A percentile compares a stretch with the other conserved stretches of the same genome.
Conservation (phyloP, 306 rosid genomes). For the Acacia melanoxylon region DNA sequence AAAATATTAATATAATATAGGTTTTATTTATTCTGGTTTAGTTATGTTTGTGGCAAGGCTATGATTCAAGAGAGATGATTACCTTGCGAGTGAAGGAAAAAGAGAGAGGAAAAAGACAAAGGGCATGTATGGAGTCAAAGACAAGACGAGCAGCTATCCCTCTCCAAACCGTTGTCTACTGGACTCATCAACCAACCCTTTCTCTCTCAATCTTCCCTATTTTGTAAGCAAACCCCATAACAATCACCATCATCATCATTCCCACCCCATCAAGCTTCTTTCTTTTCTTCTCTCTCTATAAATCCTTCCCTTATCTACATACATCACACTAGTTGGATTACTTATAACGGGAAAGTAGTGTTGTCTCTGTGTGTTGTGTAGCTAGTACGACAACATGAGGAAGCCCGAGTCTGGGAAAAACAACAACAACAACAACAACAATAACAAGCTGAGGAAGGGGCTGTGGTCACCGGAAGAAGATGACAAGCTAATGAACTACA, state of each 20-base stretch:
- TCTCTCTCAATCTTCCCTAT: constrained; percentile 56
- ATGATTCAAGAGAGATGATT: constrained; percentile 41
- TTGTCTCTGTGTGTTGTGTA: not conserved
- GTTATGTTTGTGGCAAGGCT: not conserved
- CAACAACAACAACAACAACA: constrained; percentile 18
- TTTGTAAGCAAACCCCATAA: constrained; percentile 93
- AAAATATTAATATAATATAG: not conserved
- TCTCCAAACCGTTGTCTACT: constrained; percentile 90
- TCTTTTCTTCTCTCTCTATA: constrained; percentile 42
- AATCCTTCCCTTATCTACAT: constrained; percentile 45
- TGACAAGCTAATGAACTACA: constrained; percentile 71
- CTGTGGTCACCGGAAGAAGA: constrained; percentile 87
- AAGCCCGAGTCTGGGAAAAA: constrained; percentile 51
- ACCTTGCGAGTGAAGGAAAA: constrained; percentile 64
- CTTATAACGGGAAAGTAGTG: constrained; percentile 18
- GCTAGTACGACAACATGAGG: constrained; percentile 44
- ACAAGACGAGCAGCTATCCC: constrained; percentile 68
- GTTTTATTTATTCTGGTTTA: not conserved
- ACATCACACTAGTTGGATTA: constrained; percentile 57
- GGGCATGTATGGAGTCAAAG: constrained; percentile 64
- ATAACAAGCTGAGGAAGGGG: constrained; percentile 62
- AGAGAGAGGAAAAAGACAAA: constrained; percentile 15
- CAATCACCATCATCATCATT: constrained; percentile 54
- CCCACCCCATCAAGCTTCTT: constrained; percentile 66
- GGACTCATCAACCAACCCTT: constrained; percentile 77